Conservation (phyloP, 305 asterid species). For the Fraxinus ornus region DNA sequence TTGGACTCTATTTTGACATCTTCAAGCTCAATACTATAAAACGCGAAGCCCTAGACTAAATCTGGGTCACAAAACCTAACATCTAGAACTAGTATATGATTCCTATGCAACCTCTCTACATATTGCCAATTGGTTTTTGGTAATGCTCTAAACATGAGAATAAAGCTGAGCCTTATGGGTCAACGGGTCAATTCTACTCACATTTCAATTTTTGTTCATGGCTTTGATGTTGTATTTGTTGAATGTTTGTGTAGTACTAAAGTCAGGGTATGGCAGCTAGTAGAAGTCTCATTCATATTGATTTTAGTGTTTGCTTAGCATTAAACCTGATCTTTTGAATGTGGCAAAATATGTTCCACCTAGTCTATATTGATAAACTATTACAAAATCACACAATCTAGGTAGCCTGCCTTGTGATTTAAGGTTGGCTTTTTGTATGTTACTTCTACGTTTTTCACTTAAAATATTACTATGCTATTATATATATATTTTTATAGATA, state of each 20-base stretch:
- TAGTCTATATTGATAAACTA: not conserved
- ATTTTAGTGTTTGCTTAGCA: not conserved
- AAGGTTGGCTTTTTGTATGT: not conserved
- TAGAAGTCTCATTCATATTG: not conserved
- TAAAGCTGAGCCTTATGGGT: not conserved
- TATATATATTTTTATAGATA: too few species aligned
- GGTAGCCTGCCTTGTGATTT: not conserved
- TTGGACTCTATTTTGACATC: too few species aligned
- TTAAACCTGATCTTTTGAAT: not conserved
- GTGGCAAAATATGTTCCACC: not conserved
- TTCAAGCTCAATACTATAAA: too few species aligned
- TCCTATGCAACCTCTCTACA: not conserved
- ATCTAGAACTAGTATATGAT: not conserved
- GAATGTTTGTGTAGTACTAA: not conserved
- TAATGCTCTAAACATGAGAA: not conserved
- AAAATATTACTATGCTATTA: not conserved
- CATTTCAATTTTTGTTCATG: not conserved
- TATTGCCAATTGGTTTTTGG: not conserved
- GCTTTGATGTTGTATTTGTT: not conserved
- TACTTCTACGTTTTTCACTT: not conserved
- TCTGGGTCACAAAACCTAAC: too few species aligned
- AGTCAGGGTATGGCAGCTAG: not conserved
- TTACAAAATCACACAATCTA: not conserved
- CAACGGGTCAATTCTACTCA: not conserved
- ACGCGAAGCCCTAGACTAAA: too few species aligned